phyloP scores from a whole-genome alignment of 2,329 filamentous ascomycete genomes.

The Lachnellula suecica region DNA sequence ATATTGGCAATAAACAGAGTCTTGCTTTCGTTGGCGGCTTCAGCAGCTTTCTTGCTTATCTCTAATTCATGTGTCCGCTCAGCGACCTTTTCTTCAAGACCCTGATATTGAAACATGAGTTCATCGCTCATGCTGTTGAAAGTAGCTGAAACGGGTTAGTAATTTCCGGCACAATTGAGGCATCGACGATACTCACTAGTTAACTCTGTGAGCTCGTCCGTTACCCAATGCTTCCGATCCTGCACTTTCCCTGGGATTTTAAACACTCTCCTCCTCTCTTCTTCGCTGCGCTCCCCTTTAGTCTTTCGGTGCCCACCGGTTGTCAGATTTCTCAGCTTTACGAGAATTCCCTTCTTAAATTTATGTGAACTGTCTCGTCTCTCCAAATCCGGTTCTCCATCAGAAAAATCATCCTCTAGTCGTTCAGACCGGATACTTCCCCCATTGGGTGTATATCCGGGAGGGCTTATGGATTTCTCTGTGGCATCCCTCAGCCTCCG shows the following conservation, averaged over 20 bases:
- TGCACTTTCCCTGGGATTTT: constrained; percentile 83
- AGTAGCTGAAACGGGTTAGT: constrained; percentile 59
- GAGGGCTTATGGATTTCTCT: constrained; percentile 31
- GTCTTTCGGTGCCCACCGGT: constrained; percentile 23
- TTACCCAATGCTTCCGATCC: constrained; percentile 71
- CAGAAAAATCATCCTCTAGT: constrained; percentile 21
- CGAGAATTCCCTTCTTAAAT: constrained; percentile 33
- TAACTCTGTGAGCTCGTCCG: constrained; percentile 78
- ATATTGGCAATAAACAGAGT: constrained; percentile 98
- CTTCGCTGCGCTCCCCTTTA: constrained; percentile 41
- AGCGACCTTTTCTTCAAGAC: constrained; percentile 79
- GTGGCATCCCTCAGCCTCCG: constrained; percentile 31
- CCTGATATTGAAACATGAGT: constrained; percentile 80
- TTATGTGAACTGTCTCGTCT: constrained; percentile 23
- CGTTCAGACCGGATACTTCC: constrained; percentile 27
- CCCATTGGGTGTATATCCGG: constrained; percentile 30
- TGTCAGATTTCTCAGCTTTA: constrained; percentile 27
- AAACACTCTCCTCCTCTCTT: constrained; percentile 49
- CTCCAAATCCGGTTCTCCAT: constrained; percentile 25
- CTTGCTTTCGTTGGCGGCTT: constrained; percentile 96
- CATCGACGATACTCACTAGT: constrained; percentile 17
- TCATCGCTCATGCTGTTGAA: constrained; percentile 97
- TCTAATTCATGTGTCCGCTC: constrained; percentile 83
- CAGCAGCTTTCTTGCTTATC: constrained; percentile 85
- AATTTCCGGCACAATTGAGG: neutral